phyloP scores from a whole-genome alignment of 352 stramenopile genomes.

The Globisporangium megalacanthum region DNA sequence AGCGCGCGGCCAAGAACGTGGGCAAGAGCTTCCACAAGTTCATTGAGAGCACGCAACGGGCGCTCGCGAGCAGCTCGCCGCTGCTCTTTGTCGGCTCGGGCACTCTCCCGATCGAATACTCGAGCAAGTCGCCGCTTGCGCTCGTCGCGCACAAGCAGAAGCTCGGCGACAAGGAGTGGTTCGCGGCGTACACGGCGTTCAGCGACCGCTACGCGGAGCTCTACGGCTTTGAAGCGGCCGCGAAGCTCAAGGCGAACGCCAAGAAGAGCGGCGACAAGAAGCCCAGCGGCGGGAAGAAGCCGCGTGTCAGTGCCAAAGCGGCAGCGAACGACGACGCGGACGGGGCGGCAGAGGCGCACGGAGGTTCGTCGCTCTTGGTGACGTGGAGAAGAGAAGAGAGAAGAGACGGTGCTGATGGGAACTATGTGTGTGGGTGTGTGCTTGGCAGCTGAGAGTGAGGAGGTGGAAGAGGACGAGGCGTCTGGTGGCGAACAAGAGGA shows the following conservation, averaged over 20 bases:
- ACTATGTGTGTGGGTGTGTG: conserved; percentile 10
- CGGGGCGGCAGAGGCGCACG: conserved; percentile 4
- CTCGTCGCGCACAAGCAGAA: conserved; percentile 42
- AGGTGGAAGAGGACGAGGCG: conserved; percentile 16
- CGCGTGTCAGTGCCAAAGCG: not conserved
- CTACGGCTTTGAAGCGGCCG: conserved; percentile 30
- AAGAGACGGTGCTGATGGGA: no score
- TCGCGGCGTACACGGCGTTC: conserved; percentile 62
- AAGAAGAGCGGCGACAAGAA: not conserved
- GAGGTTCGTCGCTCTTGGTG: conserved; percentile 4
- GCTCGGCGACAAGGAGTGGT: conserved; percentile 47
- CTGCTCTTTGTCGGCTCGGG: conserved; percentile 59
- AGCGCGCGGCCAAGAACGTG: conserved; percentile 73
- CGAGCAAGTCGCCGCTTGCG: conserved; percentile 56
- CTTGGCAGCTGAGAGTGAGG: conserved; percentile 34
- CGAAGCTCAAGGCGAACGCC: not conserved
- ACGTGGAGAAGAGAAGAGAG: not conserved
- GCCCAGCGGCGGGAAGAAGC: conserved; percentile 2
- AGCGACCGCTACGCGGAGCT: conserved; percentile 50
- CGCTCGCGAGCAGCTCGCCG: conserved; percentile 54
- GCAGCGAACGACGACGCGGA: conserved; percentile 15
- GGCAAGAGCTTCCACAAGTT: conserved; percentile 76
- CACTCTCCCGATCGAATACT: conserved; percentile 77
- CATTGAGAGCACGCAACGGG: conserved; percentile 66
- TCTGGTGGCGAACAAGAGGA: conserved; percentile 19